Percentiles rank a stretch among this genome's conserved stretches.
These are phyloP conservation scores for Syzygium malaccense DNA, from an alignment of 441 rosid species.

Conservation along the genomic window DNA sequence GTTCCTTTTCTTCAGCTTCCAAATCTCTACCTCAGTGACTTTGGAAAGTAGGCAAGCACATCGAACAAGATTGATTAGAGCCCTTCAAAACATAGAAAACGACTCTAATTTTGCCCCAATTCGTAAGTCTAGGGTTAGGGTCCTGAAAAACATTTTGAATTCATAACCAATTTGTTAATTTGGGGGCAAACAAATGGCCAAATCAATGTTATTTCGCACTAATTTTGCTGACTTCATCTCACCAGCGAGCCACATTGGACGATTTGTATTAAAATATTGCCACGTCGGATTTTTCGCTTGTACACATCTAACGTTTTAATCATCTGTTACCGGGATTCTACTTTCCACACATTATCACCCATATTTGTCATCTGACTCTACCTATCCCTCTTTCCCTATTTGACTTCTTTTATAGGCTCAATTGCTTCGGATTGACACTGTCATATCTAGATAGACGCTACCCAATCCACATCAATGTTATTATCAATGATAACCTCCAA, in stretches of 20 bases:
- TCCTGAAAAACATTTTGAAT: not conserved
- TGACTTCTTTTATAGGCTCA: not conserved
- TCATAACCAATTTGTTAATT: not conserved
- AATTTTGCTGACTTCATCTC: not conserved
- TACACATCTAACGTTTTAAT: not conserved
- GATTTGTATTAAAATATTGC: not conserved
- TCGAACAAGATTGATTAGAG: not conserved
- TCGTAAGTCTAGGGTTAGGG: not conserved
- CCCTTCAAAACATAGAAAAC: not conserved
- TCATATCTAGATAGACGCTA: not conserved
- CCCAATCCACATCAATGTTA: not conserved
- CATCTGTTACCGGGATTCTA: not conserved
- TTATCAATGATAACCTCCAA: not conserved
- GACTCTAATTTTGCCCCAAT: not conserved
- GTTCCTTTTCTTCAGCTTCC: constrained; percentile 18
- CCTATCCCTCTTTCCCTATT: not conserved
- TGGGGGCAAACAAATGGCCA: not conserved
- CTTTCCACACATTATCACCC: not conserved
- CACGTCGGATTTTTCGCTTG: not conserved
- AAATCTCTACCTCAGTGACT: not conserved
- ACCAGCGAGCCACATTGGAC: not conserved
- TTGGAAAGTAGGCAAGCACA: not conserved
- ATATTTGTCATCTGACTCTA: too few relatives aligned
- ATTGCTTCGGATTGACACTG: not conserved
- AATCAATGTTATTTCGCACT: not conserved